Evolutionary conservation across 257 asterid genomes (phyloP), one percentile per base, ranked within the genome.

Genomic region (Mitragyna speciosa): DNA sequence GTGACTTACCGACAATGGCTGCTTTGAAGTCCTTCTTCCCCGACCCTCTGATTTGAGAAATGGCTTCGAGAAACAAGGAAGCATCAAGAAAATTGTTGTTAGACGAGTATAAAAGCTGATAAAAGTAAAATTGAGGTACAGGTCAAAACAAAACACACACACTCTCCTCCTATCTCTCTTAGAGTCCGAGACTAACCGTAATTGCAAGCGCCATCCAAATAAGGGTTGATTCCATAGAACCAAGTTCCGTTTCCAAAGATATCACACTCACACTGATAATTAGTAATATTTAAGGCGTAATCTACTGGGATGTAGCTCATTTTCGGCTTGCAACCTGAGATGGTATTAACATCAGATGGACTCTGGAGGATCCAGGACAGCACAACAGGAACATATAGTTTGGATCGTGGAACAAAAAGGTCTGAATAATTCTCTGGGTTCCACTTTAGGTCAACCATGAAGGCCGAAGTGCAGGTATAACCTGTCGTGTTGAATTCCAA

Each of bases 401-500:
- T 39, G 61, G 15, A 12, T 24, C n/a, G 15, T 59, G 24, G 49
- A 45, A 45, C 4, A 22, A 65, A 30, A 41, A 33, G 65, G 7
- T 75, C 31, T 31, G 76, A 47, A 65, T 39, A 61, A 28, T 24
- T 12, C 49, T 61, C 61, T 7, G 83, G 80, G 20, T 67, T 66
- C 86, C 86, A 83, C 4, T 33, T 74, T 41, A 67, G 67, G n/a
- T 83, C 83, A 14, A 63, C 81, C 78, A 83, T 70, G 75, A 75
- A 70, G 41, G 78, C 83, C 30, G 78, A 47, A 83, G 49, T 39
- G 24, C 86, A 83, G 61, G 49, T 26, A 6, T n/a, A 12, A 19
- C 10, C 5, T 6, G n/a, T 61, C 5, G 11, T 0, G 19, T 39
- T 22, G 49, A 45, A 45, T 0, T 51, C 1, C 6, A 9, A 45